A percentile compares a stretch with the other conserved stretches of the same genome.
Conservation (phyloP, 306 rosid genomes). For the Quercus dentata region DNA sequence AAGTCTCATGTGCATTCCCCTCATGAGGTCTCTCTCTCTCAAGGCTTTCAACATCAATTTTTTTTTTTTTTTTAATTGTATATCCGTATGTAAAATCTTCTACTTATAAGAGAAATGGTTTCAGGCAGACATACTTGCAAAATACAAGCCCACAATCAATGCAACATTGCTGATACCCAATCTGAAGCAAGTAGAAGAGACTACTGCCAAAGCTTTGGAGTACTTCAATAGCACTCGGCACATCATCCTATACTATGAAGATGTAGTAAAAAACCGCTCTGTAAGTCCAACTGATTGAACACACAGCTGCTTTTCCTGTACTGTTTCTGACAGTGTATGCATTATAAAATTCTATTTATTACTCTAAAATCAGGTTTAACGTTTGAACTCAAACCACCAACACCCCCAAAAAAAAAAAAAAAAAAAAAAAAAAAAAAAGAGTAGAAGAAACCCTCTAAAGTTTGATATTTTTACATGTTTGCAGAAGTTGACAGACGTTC, state of each 20-base stretch:
- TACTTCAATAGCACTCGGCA: conserved; percentile 86
- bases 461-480: conserved; percentile 13
- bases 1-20: conserved; percentile 96
- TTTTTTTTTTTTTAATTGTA: neutral
- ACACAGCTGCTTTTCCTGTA: neutral
- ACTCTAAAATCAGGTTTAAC: neutral
- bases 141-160: conserved; percentile 84
- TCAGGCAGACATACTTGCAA: conserved; percentile 91
- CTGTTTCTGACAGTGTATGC: neutral
- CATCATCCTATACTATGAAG: conserved; percentile 81
- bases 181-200: conserved; percentile 69
- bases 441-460: neutral
- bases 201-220: conserved; percentile 76
- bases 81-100: conserved; percentile 11
- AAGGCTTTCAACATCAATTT: conserved; percentile 7
- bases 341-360: neutral
- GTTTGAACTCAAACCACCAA: neutral
- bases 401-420: no score
- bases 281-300: conserved; percentile 42
- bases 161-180: conserved; percentile 54
- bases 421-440: neutral
- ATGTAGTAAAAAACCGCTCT: conserved; percentile 68
- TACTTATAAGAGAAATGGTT: conserved; percentile 21
- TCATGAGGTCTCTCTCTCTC: conserved; percentile 56
- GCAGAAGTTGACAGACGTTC: conserved; percentile 79